Percentiles rank a stretch among this genome's conserved stretches.
These are phyloP conservation scores for Acanthamoeba culbertsoni DNA, from an alignment of 208 protist genomes.

Conservation along the genomic window DNA sequence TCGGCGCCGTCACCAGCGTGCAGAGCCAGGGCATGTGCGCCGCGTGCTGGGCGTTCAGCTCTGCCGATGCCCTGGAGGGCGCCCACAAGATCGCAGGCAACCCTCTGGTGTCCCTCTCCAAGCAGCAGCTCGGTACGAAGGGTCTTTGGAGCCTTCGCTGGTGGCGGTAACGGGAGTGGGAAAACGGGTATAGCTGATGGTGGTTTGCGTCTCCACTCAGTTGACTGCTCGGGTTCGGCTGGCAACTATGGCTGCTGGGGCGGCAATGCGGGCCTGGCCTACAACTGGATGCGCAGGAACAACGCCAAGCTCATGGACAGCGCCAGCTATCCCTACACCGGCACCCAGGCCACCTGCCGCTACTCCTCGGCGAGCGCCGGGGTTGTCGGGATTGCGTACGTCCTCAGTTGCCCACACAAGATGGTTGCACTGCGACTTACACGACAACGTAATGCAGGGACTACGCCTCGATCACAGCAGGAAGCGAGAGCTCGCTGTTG, in stretches of 20 bases:
- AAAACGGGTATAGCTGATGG: too few species aligned
- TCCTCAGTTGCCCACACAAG: too few species aligned
- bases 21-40: conserved; percentile 95
- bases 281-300: conserved; percentile 12
- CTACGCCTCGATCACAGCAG: not conserved
- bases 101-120: conserved; percentile 47
- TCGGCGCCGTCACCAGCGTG: conserved; percentile 90
- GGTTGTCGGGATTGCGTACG: not conserved
- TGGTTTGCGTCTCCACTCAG: not conserved
- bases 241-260: conserved; percentile 42
- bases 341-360: conserved; percentile 9
- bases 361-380: not conserved
- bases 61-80: conserved; percentile 91
- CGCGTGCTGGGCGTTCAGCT: conserved; percentile 95
- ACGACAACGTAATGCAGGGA: not conserved
- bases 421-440: too few species aligned
- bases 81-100: conserved; percentile 71
- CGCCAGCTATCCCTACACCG: not conserved
- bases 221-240: not conserved
- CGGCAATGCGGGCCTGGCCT: not conserved
- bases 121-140: conserved; percentile 15
- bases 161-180: too few species aligned
- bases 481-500: not conserved
- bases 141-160: not conserved
- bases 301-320: not conserved